Percentiles rank a stretch among this genome's conserved stretches.
These are phyloP conservation scores for Hygrophoropsis aurantiaca DNA, from an alignment of 768 basidiomycete genomes.

Conservation along the genomic window DNA sequence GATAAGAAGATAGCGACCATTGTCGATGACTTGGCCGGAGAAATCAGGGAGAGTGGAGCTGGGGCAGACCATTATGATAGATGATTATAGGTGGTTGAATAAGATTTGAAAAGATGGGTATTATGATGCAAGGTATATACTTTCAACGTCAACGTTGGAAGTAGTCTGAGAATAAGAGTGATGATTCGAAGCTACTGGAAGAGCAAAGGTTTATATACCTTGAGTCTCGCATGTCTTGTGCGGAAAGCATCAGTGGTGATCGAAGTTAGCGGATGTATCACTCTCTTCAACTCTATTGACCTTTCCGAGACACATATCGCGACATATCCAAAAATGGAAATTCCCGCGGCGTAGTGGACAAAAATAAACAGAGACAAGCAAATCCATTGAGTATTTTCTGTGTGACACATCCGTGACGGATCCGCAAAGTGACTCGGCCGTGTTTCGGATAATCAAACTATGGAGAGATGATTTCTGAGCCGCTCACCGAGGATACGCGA, in stretches of 20 bases:
- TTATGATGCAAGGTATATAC: not conserved
- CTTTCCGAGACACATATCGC: not conserved
- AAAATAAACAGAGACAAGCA: not conserved
- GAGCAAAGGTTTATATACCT: too few relatives aligned
- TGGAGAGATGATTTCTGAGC: too few relatives aligned
- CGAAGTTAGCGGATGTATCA: not conserved
- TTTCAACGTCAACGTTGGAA: not conserved
- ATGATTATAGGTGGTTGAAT: slow-evolving; percentile 56
- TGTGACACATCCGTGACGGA: not conserved
- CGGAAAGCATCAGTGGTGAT: too few relatives aligned
- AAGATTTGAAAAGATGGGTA: slow-evolving; percentile 44
- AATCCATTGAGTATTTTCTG: not conserved
- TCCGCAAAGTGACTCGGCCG: not conserved
- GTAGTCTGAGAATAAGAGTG: not conserved
- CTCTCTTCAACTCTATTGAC: not conserved
- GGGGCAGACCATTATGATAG: too few relatives aligned
- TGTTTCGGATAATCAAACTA: too few relatives aligned
- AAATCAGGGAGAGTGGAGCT: slow-evolving; percentile 43
- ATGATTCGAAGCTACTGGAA: not conserved
- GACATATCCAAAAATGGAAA: slow-evolving; percentile 2
- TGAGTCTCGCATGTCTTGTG: too few relatives aligned
- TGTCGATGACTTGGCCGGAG: slow-evolving; percentile 50
- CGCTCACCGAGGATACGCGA: too few relatives aligned
- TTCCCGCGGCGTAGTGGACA: not conserved
- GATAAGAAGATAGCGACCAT: slow-evolving; percentile 59